phyloP scores from a whole-genome alignment of 2,329 filamentous ascomycete genomes.

The Clonostachys solani region DNA sequence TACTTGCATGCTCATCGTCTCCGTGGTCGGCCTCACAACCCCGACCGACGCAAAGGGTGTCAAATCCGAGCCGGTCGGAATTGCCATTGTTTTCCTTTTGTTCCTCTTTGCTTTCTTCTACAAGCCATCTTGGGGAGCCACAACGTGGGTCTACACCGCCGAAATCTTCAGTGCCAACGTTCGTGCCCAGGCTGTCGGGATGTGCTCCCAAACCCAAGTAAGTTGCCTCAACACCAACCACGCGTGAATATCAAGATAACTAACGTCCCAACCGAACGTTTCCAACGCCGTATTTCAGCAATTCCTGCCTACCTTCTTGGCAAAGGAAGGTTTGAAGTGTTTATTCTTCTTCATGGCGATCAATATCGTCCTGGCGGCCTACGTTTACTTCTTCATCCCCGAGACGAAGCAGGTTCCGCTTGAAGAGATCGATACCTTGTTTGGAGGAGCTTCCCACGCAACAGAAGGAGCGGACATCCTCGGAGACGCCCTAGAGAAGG shows the following conservation, averaged over 20 bases:
- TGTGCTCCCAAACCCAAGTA: constrained; percentile 47
- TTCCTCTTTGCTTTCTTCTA: constrained; percentile 65
- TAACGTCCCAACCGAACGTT: constrained; percentile 23
- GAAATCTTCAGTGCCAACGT: constrained; percentile 70
- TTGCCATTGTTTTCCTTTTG: constrained; percentile 64
- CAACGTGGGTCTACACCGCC: constrained; percentile 67
- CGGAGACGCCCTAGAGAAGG: background rate
- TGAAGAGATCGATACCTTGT: constrained; percentile 60
- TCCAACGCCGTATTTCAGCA: constrained; percentile 66
- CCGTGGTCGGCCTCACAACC: constrained; percentile 38
- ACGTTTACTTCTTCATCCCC: constrained; percentile 45
- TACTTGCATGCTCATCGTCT: constrained; percentile 62
- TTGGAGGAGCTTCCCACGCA: constrained; percentile 26
- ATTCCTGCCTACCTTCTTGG: constrained; percentile 65
- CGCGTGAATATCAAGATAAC: background rate
- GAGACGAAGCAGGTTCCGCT: constrained; percentile 52
- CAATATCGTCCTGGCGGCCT: constrained; percentile 40
- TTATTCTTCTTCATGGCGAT: constrained; percentile 23
- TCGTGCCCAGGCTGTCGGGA: constrained; percentile 66
- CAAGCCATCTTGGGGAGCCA: constrained; percentile 67
- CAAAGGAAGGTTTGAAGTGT: constrained; percentile 43
- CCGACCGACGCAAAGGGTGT: constrained; percentile 42
- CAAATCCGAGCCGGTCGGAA: constrained; percentile 56
- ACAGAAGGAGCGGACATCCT: constrained; percentile 3
- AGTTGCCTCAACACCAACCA: background rate